These are phyloP conservation scores for Dryas alaskensis DNA, from an alignment of 306 rosid species.

Conservation along the genomic window DNA sequence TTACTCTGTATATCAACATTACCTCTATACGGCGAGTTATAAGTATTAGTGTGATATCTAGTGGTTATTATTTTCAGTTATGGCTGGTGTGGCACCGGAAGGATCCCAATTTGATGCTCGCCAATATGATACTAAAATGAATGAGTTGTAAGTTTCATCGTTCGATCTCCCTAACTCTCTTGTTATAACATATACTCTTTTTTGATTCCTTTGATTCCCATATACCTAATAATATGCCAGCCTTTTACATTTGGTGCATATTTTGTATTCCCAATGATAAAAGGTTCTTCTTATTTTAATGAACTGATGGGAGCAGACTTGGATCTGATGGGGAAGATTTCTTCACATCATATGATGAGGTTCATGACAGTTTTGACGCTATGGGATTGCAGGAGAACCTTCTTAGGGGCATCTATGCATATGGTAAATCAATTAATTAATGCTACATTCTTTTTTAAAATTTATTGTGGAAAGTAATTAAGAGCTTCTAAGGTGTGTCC, in stretches of 20 bases:
- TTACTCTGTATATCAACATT: no score
- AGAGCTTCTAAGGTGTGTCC: neutral
- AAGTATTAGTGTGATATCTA: neutral
- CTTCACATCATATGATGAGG: slow-evolving; percentile 69
- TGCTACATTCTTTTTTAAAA: neutral
- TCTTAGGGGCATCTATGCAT: slow-evolving; percentile 73
- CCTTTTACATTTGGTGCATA: neutral
- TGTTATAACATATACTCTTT: neutral
- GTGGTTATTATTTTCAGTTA: slow-evolving; percentile 30
- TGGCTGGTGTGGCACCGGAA: slow-evolving; percentile 58
- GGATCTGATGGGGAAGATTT: slow-evolving; percentile 58
- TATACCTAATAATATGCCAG: no score
- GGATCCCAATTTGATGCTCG: slow-evolving; percentile 65
- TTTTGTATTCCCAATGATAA: neutral
- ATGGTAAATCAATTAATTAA: slow-evolving; percentile 38
- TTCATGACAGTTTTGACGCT: slow-evolving; percentile 56
- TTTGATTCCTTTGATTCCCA: no score
- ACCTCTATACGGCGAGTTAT: neutral
- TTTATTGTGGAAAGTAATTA: no score
- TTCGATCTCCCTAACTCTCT: neutral
- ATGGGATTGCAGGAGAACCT: slow-evolving; percentile 82
- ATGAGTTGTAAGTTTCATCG: slow-evolving; percentile 47
- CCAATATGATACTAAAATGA: slow-evolving; percentile 67
- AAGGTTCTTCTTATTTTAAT: slow-evolving; percentile 25
- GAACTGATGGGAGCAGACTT: slow-evolving; percentile 40